Evolutionary conservation across 2,329 filamentous ascomycete species (phyloP).

Genomic region (Lasiodiplodia theobromae): DNA sequence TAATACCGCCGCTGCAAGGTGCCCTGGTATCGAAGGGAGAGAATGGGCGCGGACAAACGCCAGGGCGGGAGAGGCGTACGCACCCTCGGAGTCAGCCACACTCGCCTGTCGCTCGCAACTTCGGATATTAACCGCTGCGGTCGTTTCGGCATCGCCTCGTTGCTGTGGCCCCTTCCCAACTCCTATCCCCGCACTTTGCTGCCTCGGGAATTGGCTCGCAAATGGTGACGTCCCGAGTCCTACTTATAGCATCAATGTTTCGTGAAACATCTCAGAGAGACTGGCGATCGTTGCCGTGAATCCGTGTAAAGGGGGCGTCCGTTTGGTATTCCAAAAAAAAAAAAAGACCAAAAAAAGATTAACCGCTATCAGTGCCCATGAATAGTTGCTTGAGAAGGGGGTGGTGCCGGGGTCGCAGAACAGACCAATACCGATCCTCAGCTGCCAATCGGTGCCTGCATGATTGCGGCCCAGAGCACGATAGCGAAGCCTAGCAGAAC

Average conservation of each 20-base stretch:
- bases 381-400: neutral
- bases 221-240: neutral
- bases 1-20: neutral
- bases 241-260: constrained; percentile 16
- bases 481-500: constrained; percentile 6
- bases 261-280: neutral
- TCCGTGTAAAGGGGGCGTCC: constrained; percentile 12
- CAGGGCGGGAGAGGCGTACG: constrained; percentile 8
- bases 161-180: neutral
- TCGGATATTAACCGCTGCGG: constrained; percentile 10
- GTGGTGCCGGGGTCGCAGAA: neutral
- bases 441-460: constrained; percentile 10
- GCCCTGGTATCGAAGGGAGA: neutral
- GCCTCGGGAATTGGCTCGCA: constrained; percentile 16
- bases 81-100: neutral
- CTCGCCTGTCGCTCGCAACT: neutral
- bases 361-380: neutral
- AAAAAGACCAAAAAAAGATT: neutral
- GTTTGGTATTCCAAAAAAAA: neutral
- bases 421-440: neutral
- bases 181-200: constrained; percentile 7
- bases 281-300: constrained; percentile 2
- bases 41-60: neutral
- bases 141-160: constrained; percentile 2
- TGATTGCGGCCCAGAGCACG: neutral